Evolutionary conservation across 169 alveolate species (phyloP).

Genomic region (Condylostoma magnum): DNA sequence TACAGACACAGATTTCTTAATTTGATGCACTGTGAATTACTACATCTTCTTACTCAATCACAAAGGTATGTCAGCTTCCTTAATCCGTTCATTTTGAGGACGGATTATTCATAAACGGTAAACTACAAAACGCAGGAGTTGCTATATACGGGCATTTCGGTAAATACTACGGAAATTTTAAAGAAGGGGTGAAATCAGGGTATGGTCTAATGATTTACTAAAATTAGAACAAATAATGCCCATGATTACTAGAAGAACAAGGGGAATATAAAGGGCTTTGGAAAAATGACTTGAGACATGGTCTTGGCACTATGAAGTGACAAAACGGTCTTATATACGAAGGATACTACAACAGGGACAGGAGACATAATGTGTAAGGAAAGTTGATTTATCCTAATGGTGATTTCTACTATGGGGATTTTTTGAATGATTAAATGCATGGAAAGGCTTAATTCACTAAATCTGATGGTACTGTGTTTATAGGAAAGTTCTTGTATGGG

Average conservation of each 20-base stretch:
- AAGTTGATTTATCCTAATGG: constrained; percentile 32
- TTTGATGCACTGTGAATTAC: background rate
- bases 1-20: background rate
- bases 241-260: constrained; percentile 6
- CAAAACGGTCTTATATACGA: constrained; percentile 30
- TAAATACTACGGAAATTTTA: constrained; percentile 1
- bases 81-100: background rate
- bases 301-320: constrained; percentile 13
- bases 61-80: background rate
- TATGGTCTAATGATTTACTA: constrained; percentile 24
- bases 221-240: background rate
- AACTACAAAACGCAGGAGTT: background rate
- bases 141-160: constrained; percentile 15
- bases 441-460: constrained; percentile 39
- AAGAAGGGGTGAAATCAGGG: constrained; percentile 8
- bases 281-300: constrained; percentile 27
- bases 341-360: constrained; percentile 33
- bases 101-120: background rate
- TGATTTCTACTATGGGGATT: constrained; percentile 42
- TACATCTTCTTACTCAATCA: background rate
- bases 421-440: constrained; percentile 35
- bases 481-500: constrained; percentile 29
- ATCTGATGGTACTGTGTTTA: constrained; percentile 1
- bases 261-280: constrained; percentile 26
- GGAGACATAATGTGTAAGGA: constrained; percentile 35